phyloP scores from a whole-genome alignment of 495 filamentous ascomycete genomes.

The Aspergillus funiculosus region DNA sequence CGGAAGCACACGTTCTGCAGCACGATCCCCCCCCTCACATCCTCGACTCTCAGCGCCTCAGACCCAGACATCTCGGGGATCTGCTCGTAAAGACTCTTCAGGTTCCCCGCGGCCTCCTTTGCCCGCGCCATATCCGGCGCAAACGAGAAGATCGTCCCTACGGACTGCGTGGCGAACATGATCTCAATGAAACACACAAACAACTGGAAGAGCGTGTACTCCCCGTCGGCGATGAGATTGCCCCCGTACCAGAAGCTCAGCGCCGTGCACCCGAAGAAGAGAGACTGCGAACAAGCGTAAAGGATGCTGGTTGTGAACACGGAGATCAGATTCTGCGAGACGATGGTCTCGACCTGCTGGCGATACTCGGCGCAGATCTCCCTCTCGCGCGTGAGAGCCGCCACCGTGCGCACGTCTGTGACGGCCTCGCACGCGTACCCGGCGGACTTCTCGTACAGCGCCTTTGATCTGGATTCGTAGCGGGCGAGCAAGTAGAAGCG shows the following conservation, averaged over 20 bases:
- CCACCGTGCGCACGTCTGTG: constrained; percentile 85
- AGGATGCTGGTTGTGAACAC: constrained; percentile 61
- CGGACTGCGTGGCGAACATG: constrained; percentile 78
- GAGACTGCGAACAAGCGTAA: constrained; percentile 72
- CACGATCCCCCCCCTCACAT: constrained; percentile 61
- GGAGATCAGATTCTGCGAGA: constrained; percentile 52
- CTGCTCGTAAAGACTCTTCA: constrained; percentile 65
- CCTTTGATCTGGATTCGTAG: constrained; percentile 65
- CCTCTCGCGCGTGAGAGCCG: constrained; percentile 74
- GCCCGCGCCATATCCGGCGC: constrained; percentile 84
- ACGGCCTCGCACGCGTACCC: constrained; percentile 87
- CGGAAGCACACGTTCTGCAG: constrained; percentile 76
- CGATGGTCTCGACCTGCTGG: constrained; percentile 55
- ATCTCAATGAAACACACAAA: constrained; percentile 78
- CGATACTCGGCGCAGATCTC: constrained; percentile 72
- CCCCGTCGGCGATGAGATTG: constrained; percentile 58
- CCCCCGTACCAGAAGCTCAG: constrained; percentile 94
- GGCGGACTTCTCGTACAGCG: constrained; percentile 66
- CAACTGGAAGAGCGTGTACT: constrained; percentile 72
- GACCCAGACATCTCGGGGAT: constrained; percentile 63
- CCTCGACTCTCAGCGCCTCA: constrained; percentile 47
- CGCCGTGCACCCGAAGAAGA: constrained; percentile 74
- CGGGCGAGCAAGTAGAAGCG: constrained; percentile 73
- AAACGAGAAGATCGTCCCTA: constrained; percentile 79
- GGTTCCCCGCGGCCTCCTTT: constrained; percentile 65